Base-by-base conservation (phyloP, 179 eudicot genomes). In the Silene noctiflora region DNA sequence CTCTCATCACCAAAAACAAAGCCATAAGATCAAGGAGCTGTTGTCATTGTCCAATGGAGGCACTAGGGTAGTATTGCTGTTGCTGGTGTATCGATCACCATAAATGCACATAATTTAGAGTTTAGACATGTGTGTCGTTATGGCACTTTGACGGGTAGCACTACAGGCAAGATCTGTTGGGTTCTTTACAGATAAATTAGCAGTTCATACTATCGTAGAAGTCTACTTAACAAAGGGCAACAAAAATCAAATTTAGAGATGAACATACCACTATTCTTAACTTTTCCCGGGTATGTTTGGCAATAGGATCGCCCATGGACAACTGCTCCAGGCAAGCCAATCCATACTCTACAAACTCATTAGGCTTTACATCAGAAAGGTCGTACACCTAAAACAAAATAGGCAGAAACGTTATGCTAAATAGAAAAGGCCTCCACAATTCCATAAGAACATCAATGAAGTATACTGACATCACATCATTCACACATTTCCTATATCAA, bases 271-370 rank as follows among this genome's bases (percentile, higher is more conserved):
- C 92, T 63, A 92, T 81, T 81, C 96, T 92, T 67, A 94, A 72
- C 80, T 83, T 94, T 66, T 87, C 92, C 16, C 97, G 94, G 77
- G 79, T 86, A 80, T 78, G 89, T 78, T 88, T 88, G 46, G 97
- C 96, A 76, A 97, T 86, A 16, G 55, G 60, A 84, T 94, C 98
- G 27, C 93, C 93, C 80, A 74, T 48, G 62, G 97, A 89, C 85
- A 94, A 81, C 80, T 87, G 91, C 89, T 94, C 98, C 61, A 94
- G 80, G 81, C 97, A 94, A 76, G 85, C 88, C 85, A 94, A 84
- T 60, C 98, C 98, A 84, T 86, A 88, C 65, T 85, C 83, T 66
- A 90, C 87, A 82, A 94, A 92, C 77, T 87, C 96, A 76, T 88
- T 85, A 75, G 98, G 98, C 88, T 86, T 90, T 71, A 92, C 94